phyloP scores from a whole-genome alignment of 768 basidiomycete genomes.

The Amanita subjunquillea region DNA sequence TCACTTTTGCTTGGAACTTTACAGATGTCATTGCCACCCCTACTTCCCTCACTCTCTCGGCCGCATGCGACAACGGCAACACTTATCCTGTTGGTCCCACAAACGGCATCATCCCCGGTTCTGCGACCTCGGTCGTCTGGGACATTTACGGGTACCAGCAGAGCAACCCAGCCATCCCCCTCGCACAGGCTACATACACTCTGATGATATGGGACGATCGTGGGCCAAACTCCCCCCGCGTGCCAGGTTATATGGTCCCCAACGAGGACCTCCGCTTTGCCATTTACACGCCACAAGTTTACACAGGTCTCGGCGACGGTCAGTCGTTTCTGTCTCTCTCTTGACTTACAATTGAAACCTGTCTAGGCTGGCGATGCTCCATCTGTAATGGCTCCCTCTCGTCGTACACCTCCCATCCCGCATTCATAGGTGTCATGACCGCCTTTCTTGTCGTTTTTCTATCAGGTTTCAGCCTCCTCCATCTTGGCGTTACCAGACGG shows the following conservation, averaged over 20 bases:
- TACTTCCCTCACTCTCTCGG: conserved; percentile 67
- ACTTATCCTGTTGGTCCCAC: conserved; percentile 84
- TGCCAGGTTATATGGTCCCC: conserved; percentile 57
- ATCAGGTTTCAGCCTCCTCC: conserved; percentile 50
- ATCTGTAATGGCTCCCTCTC: conserved; percentile 34
- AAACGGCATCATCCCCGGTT: conserved; percentile 60
- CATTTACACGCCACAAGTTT: conserved; percentile 67
- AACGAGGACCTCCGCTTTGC: conserved; percentile 72
- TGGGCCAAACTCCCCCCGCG: conserved; percentile 49
- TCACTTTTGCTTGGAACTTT: conserved; percentile 92
- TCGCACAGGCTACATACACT: conserved; percentile 70
- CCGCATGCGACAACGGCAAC: conserved; percentile 78
- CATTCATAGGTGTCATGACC: conserved; percentile 41
- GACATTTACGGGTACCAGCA: conserved; percentile 70
- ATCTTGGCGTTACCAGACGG: not conserved
- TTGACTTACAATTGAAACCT: not conserved
- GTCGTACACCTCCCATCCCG: conserved; percentile 34
- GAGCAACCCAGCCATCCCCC: conserved; percentile 45
- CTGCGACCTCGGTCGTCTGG: conserved; percentile 69
- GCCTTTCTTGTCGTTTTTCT: conserved; percentile 55
- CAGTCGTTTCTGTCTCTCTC: conserved; percentile 9
- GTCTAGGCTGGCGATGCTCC: conserved; percentile 45
- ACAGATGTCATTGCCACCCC: conserved; percentile 66
- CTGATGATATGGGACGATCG: conserved; percentile 76
- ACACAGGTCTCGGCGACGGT: conserved; percentile 55